Evolutionary conservation across 2,329 filamentous ascomycete species (phyloP), one percentile per base, ranked within the genome.

Genomic region (Leptoxyphium fumago): DNA sequence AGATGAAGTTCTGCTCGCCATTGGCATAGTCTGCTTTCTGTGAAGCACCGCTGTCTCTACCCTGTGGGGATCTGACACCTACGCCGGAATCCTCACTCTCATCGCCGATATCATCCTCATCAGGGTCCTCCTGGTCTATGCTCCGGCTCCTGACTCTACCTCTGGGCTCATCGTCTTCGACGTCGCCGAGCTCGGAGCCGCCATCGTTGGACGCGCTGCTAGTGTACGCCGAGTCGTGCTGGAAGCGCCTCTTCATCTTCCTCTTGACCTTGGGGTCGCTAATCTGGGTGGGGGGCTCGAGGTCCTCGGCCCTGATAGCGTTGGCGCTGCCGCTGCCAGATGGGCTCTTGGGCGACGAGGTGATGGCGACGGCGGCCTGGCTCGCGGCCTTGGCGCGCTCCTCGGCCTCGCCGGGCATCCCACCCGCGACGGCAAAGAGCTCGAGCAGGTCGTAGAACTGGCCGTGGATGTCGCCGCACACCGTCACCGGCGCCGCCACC

Each of bases 391-490:
- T 48, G 39, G 54, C 55, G 32, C 48, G 47, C 45, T 58, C 54
- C 44, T 61, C 57, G 29, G 51, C 55, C 39, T 94, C 84, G 56
- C 86, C 86, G 10, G 91, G 91, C 84, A 96, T 95, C 52, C 91
- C 91, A 48, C 91, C 91, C 40, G 89, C 87, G 36, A 98, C 89
- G 43, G 88, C 82, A 67, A 98, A 98, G 41, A 98, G 78, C 70
- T 98, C 91, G 48, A 96, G 38, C 65, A 98, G 70, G 62, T 98
- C 91, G 67, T 96, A 89, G 65, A 96, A 96, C 68, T 98, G 91
- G 54, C 91, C 91, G 67, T 98, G 91, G 63, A 98, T 98, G 68
- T 98, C 91, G 64, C 91, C 91, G 60, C 91, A 96, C 50, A 98
- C 83, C 5, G 91, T 98, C 50, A 98, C 91, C 6, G 91, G 91